Evolutionary conservation across 768 basidiomycete genomes (phyloP), one percentile per base, ranked within the genome.

Genomic region (Amylocystis lapponica): DNA sequence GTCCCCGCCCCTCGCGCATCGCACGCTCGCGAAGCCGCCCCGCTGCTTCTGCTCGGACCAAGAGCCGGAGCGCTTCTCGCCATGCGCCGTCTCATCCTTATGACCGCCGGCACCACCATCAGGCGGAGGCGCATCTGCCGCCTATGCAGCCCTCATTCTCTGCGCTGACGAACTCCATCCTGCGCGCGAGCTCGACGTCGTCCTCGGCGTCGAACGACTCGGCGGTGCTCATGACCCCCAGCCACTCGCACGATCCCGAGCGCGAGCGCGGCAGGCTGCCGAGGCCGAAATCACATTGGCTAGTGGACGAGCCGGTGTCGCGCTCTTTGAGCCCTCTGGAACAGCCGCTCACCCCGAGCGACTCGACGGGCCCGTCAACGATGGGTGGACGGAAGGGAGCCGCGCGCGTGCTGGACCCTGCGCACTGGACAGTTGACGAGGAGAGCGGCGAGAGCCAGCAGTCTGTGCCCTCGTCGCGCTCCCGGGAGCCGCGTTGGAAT

Each of bases 291-390:
- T 8, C 50, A 4, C 44, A 36, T 10, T 32, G 27, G 2, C 43
- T 30, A 13, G 27, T 17, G 22, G 20, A 32, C 27, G 36, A 31
- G 21, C 37, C 33, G 27, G 38, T 32, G 49, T 63, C 72, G 8
- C 69, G 74, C 16, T 76, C 74, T 5, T 62, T 67, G 7, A 76
- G 74, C 56, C 74, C 74, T 1, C 72, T 71, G 46, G 57, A 70
- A 8, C 62, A 66, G 2, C 74, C 74, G 0, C 51, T 61, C 6
- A 79, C 76, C 0, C 78, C 78, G 2, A 33, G 49, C 3, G 61
- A 58, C 26, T 25, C 41, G 29, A 30, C n/a, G 29, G n/a, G n/a
- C n/a, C n/a, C 29, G n/a, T 30, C 29, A 10, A 10, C n/a, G 29
- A 37, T 37, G 9, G 8, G 22, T 17, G 5, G 10, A 9, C 20